phyloP scores from a whole-genome alignment of 2,329 filamentous ascomycete species.

The Diplodia seriata region DNA sequence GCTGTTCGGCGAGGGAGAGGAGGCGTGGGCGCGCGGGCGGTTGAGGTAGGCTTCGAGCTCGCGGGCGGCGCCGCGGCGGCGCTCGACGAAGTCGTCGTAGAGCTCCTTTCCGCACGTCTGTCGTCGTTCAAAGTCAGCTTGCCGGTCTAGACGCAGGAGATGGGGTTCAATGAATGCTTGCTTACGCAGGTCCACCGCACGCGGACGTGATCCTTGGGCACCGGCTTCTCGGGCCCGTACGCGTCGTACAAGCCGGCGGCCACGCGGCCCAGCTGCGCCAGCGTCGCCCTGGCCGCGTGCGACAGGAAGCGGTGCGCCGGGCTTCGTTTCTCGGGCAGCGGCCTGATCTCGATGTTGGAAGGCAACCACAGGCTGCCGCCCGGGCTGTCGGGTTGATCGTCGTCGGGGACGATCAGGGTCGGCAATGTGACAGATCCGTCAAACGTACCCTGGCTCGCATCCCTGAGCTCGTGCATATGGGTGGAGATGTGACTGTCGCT shows the following conservation, averaged over 20 bases:
- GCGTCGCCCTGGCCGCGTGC: slow-evolving; percentile 4
- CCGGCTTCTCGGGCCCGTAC: slow-evolving; percentile 43
- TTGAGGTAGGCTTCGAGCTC: slow-evolving; percentile 50
- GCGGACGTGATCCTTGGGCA: slow-evolving; percentile 42
- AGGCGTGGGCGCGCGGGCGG: slow-evolving; percentile 40
- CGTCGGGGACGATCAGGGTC: slow-evolving; percentile 4
- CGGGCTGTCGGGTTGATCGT: slow-evolving; percentile 15
- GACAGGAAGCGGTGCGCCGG: slow-evolving; percentile 4
- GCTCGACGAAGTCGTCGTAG: slow-evolving; percentile 51
- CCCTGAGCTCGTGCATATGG: slow-evolving; percentile 7
- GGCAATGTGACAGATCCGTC: slow-evolving; percentile 26
- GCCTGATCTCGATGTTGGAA: slow-evolving; percentile 26
- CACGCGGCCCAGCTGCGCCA: slow-evolving; percentile 10
- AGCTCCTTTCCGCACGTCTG: slow-evolving; percentile 45
- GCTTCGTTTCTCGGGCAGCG: slow-evolving; percentile 3
- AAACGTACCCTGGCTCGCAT: slow-evolving; percentile 3
- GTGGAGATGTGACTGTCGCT: background rate
- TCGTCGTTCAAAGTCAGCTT: slow-evolving; percentile 12
- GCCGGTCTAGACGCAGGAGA: too few species aligned
- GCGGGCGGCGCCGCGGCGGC: slow-evolving; percentile 47
- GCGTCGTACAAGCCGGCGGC: slow-evolving; percentile 5
- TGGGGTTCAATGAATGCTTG: background rate
- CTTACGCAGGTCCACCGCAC: slow-evolving; percentile 48
- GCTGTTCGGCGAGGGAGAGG: slow-evolving; percentile 36
- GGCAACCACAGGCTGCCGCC: slow-evolving; percentile 18